Evolutionary conservation across 331 rosid genomes (phyloP), one percentile per base, ranked within the genome.

Genomic region (Saraca asoca): DNA sequence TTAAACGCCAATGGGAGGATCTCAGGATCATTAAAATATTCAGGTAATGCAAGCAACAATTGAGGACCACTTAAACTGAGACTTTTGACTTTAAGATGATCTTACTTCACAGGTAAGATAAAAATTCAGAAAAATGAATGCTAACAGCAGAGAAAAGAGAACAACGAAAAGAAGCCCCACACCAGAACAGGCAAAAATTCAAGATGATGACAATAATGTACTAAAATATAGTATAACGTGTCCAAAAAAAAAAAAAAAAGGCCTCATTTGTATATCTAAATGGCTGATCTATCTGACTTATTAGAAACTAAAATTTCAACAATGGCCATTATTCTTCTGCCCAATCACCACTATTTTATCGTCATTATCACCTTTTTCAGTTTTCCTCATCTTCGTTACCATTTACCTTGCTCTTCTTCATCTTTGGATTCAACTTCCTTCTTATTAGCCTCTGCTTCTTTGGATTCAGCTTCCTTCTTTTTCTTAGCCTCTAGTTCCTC

Each of bases 401-500:
- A 63, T 13, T 29, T 44, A 12, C 19, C 13, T 41, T 61, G 62
- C 53, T 42, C 66, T 41, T 59, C 14, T 16, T 49, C 4, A 0
- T 31, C 58, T 31, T 12, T 16, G 13, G 31, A 3, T 24, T 24
- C 31, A 24, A 24, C 3, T 24, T 24, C 31, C 31, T 24, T 24
- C 31, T 53, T 12, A 14, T 50, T 66, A 24, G 19, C 29, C 51
- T 42, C 62, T 49, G 18, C 69, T 13, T 50, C 19, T 2, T 12
- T 16, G 13, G 31, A 24, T 24, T 24, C 31, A 24, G 31, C 31
- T 24, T 24, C 31, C 31, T 24, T 24, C 31, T 53, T 12, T 14
- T 50, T 66, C 45, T 70, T 53, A 29, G 58, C 72, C 53, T 45
- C 65, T 8, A 69, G 77, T 53, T 59, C 79, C 44, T 75, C 72